Evolutionary conservation across 2,329 filamentous ascomycete genomes (phyloP).

Genomic region (Pseudogymnoascus sp.): DNA sequence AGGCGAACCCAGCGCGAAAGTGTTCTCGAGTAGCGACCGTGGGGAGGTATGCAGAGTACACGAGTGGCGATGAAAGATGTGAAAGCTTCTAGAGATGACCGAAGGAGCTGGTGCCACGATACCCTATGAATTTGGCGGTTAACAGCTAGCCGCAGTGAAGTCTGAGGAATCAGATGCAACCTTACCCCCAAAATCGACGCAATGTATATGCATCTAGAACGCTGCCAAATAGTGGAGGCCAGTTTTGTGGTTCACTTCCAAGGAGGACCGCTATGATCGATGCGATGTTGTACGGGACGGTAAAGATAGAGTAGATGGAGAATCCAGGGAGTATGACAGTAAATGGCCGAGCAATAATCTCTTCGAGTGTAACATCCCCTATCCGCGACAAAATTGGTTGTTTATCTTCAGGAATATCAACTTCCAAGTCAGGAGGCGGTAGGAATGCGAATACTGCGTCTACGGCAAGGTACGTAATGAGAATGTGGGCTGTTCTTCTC

Average conservation of each 20-base stretch:
- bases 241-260: not conserved
- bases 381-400: not conserved
- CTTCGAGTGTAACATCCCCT: not conserved
- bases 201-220: not conserved
- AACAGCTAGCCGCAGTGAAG: not conserved
- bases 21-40: not conserved
- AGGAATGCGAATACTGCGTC: not conserved
- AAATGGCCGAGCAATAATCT: not conserved
- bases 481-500: not conserved
- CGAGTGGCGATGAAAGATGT: not conserved
- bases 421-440: not conserved
- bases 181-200: conserved; percentile 1
- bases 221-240: not conserved
- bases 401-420: not conserved
- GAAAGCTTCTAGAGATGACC: not conserved
- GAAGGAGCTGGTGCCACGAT: not conserved
- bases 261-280: not conserved
- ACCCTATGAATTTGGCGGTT: not conserved
- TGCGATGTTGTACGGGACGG: not conserved
- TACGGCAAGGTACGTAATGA: not conserved
- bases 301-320: not conserved
- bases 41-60: not conserved
- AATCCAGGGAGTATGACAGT: not conserved
- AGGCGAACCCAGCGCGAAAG: not conserved
- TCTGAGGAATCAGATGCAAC: not conserved